Conservation (phyloP, 1,139 yeast genomes). For the Candida mesenterica region DNA sequence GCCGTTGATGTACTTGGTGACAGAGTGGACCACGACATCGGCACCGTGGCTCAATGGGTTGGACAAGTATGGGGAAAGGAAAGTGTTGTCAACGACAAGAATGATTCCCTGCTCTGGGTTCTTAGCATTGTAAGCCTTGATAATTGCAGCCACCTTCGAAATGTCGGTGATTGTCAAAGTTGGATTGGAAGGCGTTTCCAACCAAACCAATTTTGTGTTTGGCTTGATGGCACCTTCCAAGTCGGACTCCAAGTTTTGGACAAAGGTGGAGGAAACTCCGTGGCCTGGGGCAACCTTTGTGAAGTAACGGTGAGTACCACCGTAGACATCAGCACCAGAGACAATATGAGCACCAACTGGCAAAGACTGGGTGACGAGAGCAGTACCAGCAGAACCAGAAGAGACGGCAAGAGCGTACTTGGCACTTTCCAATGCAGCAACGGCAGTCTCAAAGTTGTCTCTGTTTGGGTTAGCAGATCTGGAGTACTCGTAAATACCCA, state of each 20-base stretch:
- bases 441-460: conserved; percentile 74
- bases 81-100: conserved; percentile 89
- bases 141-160: conserved; percentile 52
- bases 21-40: conserved; percentile 82
- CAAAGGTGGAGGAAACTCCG: conserved; percentile 70
- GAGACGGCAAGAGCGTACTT: conserved; percentile 76
- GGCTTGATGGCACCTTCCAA: conserved; percentile 54
- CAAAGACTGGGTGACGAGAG: conserved; percentile 71
- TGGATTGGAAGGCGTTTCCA: conserved; percentile 89
- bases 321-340: conserved; percentile 86
- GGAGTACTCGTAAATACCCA: conserved; percentile 82
- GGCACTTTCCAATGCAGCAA: conserved; percentile 79
- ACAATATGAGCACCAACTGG: conserved; percentile 74
- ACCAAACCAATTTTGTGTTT: conserved; percentile 79
- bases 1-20: conserved; percentile 90
- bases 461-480: conserved; percentile 90
- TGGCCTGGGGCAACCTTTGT: conserved; percentile 82
- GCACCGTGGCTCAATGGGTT: conserved; percentile 85
- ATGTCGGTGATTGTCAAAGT: conserved; percentile 78
- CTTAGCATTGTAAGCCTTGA: conserved; percentile 45
- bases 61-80: conserved; percentile 88
- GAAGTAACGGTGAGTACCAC: conserved; percentile 91
- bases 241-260: conserved; percentile 62
- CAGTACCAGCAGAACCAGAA: conserved; percentile 87
- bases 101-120: conserved; percentile 37